Conservation (phyloP, 2,329 filamentous ascomycete species). For the Lasiodiplodia sp. region DNA sequence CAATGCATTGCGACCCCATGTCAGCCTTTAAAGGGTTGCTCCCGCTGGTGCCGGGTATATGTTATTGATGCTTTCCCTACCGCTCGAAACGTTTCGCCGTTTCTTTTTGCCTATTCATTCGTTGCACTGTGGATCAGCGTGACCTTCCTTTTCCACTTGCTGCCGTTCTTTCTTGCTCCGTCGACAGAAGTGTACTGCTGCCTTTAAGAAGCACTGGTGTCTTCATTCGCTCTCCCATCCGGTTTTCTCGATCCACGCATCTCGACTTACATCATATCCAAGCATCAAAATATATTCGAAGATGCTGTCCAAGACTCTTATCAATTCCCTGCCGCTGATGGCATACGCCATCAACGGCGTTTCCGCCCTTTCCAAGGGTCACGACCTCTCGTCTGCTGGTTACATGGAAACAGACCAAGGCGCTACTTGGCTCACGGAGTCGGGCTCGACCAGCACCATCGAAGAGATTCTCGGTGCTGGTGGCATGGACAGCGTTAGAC, state of each 20-base stretch:
- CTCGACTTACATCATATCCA: not conserved
- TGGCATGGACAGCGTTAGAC: slow-evolving; percentile 30
- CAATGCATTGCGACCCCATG: not conserved
- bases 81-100: not conserved
- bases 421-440: slow-evolving; percentile 14
- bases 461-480: slow-evolving; percentile 24
- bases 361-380: slow-evolving; percentile 23
- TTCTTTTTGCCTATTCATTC: not conserved
- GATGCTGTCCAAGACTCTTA: slow-evolving; percentile 13
- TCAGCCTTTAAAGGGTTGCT: not conserved
- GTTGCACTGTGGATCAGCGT: not conserved
- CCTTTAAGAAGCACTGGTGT: not conserved
- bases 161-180: not conserved
- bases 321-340: slow-evolving; percentile 20
- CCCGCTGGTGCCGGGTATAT: not conserved
- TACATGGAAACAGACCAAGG: slow-evolving; percentile 28
- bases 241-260: not conserved
- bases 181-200: not conserved
- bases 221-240: not conserved
- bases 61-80: not conserved
- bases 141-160: not conserved
- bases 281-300: not conserved
- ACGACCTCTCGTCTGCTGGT: slow-evolving; percentile 27
- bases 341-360: slow-evolving; percentile 9
- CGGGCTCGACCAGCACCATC: slow-evolving; percentile 10